Evolutionary conservation across 2,329 filamentous ascomycete species (phyloP).

Genomic region (Fusarium kyushuense): DNA sequence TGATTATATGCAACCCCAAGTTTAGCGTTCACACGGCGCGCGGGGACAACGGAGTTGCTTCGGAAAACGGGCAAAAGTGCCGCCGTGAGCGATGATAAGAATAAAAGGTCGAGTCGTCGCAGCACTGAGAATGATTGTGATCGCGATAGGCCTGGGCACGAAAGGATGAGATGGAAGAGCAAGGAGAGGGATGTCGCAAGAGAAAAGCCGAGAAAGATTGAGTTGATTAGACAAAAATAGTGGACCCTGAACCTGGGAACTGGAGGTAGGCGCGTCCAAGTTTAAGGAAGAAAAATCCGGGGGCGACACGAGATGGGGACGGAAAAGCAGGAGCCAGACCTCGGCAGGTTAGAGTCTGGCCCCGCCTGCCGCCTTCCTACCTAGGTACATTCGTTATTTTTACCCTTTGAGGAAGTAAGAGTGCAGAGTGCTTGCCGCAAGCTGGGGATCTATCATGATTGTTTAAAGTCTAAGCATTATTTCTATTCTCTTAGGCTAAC

Average conservation of each 20-base stretch:
- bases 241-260: slow-evolving; percentile 22
- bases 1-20: slow-evolving; percentile 41
- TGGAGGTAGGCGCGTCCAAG: slow-evolving; percentile 15
- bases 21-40: slow-evolving; percentile 38
- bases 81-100: slow-evolving; percentile 9
- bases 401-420: slow-evolving; percentile 23
- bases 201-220: slow-evolving; percentile 35
- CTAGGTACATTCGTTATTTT: slow-evolving; percentile 19
- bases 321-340: slow-evolving; percentile 35
- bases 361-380: slow-evolving; percentile 2
- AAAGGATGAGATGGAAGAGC: slow-evolving; percentile 8
- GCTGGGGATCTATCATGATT: slow-evolving; percentile 1
- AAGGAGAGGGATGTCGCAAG: slow-evolving; percentile 13
- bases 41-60: slow-evolving; percentile 42
- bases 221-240: slow-evolving; percentile 37
- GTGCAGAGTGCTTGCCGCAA: slow-evolving; percentile 1
- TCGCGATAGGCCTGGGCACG: slow-evolving; percentile 19
- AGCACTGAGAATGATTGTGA: not conserved
- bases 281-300: slow-evolving; percentile 48
- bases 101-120: not conserved
- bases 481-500: not conserved
- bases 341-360: slow-evolving; percentile 40
- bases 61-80: slow-evolving; percentile 30
- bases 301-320: slow-evolving; percentile 29
- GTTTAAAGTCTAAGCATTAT: not conserved